Conservation (phyloP, 257 asterid genomes). For the Rauvolfia tetraphylla region DNA sequence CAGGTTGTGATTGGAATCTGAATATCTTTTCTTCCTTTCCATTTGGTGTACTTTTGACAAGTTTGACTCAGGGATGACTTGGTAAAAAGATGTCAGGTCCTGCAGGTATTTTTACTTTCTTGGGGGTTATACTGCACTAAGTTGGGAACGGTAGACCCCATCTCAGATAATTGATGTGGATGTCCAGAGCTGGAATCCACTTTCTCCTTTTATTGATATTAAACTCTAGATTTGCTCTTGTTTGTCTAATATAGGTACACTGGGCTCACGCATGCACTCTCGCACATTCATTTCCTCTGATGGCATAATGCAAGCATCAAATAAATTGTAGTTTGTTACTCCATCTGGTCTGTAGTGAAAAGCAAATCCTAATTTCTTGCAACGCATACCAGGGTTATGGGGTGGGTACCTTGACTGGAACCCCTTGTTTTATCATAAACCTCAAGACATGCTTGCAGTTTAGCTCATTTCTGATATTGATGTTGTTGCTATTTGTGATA, state of each 20-base stretch:
- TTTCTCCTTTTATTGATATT: neutral
- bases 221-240: neutral
- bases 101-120: neutral
- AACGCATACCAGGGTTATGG: neutral
- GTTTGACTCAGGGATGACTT: slow-evolving; percentile 2
- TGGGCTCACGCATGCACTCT: neutral
- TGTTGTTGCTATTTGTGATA: neutral
- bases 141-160: neutral
- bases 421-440: neutral
- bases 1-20: neutral
- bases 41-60: neutral
- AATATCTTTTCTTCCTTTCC: neutral
- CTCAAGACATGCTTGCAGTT: neutral
- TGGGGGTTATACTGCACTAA: neutral
- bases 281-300: neutral
- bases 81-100: neutral
- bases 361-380: neutral
- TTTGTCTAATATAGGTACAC: neutral
- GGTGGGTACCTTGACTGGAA: neutral
- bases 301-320: neutral
- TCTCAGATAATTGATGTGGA: neutral
- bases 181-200: neutral
- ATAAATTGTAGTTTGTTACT: neutral
- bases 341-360: neutral
- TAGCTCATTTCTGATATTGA: neutral